Base-by-base conservation (phyloP, 805 yeast genomes). In the Zygosaccharomyces bisporus region DNA sequence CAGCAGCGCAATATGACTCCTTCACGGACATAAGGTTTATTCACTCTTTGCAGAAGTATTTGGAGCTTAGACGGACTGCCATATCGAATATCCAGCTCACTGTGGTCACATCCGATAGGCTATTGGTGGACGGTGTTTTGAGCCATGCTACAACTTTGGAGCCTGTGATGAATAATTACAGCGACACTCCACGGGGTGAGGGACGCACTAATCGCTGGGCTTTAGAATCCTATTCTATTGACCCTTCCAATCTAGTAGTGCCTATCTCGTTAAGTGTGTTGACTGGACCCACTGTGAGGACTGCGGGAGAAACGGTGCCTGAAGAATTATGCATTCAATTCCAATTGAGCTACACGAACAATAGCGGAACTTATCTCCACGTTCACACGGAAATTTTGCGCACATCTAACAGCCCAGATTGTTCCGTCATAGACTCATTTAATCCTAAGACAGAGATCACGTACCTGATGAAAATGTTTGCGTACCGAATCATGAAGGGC, bases 1-100 rank as follows among this genome's bases (percentile, higher is more conserved):
- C 45, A 4, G 18, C 13, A 17, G 35, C 43, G 3, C 58, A 55
- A 40, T 51, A 48, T 36, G 58, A 56, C 35, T 50, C 56, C 3
- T 55, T 49, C 31, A 9, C 14, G 2, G 54, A 49, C 20, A 27
- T 20, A 4, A 43, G 45, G 20, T 55, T 55, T 32, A 12, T 9
- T 16, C 20, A 23, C 17, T 16, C 37, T 4, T 34, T 44, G 18
- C 21, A 33, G 2, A 35, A 34, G 6, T 49, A 42, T 24, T 6
- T 44, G 19, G n/a, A 41, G 6, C 37, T 42, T 34, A 34, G 46
- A 31, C 17, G 33, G 18, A 14, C 17, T 4, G 46, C 47, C n/a
- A 34, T 46, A 18, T 34, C 45, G n/a, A 27, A 44, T 13, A 4
- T 34, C n/a, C 38, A 27, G 7, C 18, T 41, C 5, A 39, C 32